Evolutionary conservation across 768 basidiomycete species (phyloP).

Genomic region (Cyclocybe cylindracea): DNA sequence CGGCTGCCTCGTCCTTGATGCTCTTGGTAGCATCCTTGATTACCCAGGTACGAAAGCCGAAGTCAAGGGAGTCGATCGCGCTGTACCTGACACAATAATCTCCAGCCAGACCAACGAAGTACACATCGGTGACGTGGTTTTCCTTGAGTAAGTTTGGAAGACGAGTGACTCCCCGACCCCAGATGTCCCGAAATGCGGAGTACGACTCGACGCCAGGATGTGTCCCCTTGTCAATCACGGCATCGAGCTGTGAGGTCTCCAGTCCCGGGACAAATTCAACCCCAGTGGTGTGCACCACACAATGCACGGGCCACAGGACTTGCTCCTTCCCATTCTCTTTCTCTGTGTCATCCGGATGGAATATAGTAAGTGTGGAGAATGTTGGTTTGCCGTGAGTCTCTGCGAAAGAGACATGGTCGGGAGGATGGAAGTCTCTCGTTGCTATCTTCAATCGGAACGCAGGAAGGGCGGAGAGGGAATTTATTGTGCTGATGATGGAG

Average conservation of each 20-base stretch:
- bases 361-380: constrained; percentile 44
- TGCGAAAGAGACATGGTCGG: constrained; percentile 71
- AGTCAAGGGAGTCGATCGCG: constrained; percentile 53
- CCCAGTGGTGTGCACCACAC: constrained; percentile 61
- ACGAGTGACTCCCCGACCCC: constrained; percentile 46
- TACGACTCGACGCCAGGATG: constrained; percentile 71
- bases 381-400: constrained; percentile 38
- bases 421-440: constrained; percentile 61
- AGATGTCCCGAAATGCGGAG: constrained; percentile 73
- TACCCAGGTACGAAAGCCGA: constrained; percentile 51
- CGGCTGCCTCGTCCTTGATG: constrained; percentile 30
- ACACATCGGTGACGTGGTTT: constrained; percentile 54
- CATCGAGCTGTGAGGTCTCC: constrained; percentile 37
- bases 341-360: constrained; percentile 37
- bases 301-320: constrained; percentile 82
- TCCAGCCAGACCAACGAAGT: constrained; percentile 69
- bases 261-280: constrained; percentile 61
- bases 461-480: constrained; percentile 57
- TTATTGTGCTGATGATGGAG: constrained; percentile 56
- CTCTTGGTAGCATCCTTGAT: constrained; percentile 50
- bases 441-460: constrained; percentile 49
- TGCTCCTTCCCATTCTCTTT: constrained; percentile 42
- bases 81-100: constrained; percentile 76
- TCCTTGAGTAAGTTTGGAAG: constrained; percentile 44
- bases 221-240: constrained; percentile 54